These are phyloP conservation scores for Berkeleyomyces rouxiae DNA, from an alignment of 2,329 filamentous ascomycete genomes.

Conservation along the genomic window DNA sequence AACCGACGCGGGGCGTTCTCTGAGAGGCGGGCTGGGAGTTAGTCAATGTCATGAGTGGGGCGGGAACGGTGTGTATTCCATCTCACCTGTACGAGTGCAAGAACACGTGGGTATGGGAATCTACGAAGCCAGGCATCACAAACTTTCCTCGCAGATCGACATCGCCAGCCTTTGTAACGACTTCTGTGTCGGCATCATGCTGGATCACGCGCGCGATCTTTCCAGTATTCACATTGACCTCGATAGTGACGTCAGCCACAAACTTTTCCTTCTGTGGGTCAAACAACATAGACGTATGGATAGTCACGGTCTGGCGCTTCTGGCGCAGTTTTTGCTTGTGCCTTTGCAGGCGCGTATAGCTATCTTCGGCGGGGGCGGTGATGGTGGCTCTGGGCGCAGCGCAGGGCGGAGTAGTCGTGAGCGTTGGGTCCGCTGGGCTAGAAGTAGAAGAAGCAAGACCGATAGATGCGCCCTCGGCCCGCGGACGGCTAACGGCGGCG, in stretches of 20 bases:
- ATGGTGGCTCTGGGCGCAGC: neutral
- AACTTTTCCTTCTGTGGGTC: conserved; percentile 28
- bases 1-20: conserved; percentile 24
- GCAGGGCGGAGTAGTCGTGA: neutral
- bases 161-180: conserved; percentile 21
- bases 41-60: neutral
- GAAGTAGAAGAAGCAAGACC: neutral
- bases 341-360: conserved; percentile 3
- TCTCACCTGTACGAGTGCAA: conserved; percentile 30
- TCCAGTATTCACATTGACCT: conserved; percentile 24
- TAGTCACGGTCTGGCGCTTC: conserved; percentile 15
- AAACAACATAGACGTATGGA: conserved; percentile 33
- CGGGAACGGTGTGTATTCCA: too few relatives aligned
- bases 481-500: neutral
- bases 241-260: conserved; percentile 26
- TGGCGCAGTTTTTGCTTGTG: neutral
- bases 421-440: neutral
- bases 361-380: neutral
- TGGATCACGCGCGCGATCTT: conserved; percentile 24
- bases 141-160: conserved; percentile 38
- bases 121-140: conserved; percentile 36
- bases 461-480: neutral
- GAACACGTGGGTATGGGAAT: conserved; percentile 41
- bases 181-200: conserved; percentile 17
- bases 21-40: conserved; percentile 10